These are phyloP conservation scores for Penicillium goetzii DNA, from an alignment of 495 filamentous ascomycete genomes.

Conservation along the genomic window DNA sequence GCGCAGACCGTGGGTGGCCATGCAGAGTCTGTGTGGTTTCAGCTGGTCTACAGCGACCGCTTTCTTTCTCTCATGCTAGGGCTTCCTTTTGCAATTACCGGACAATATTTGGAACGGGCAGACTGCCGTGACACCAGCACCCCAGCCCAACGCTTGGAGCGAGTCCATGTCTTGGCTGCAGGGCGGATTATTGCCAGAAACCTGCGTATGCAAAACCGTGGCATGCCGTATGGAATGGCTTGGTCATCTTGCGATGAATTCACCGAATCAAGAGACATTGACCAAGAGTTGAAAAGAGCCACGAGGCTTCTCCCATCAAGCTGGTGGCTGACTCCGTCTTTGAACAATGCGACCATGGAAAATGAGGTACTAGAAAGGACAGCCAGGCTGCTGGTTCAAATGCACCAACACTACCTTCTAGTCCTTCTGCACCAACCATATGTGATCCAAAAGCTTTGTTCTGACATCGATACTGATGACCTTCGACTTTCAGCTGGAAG, in stretches of 20 bases:
- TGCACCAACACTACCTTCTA: conserved; percentile 50
- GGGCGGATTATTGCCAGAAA: conserved; percentile 45
- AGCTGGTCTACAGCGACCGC: conserved; percentile 47
- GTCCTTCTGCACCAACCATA: conserved; percentile 56
- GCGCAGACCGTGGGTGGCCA: conserved; percentile 11
- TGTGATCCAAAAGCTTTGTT: conserved; percentile 40
- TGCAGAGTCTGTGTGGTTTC: conserved; percentile 45
- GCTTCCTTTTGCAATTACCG: conserved; percentile 44
- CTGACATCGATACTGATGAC: conserved; percentile 26
- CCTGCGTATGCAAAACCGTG: conserved; percentile 44
- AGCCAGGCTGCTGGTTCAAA: conserved; percentile 43
- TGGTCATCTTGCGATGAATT: conserved; percentile 37
- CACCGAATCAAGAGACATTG: conserved; percentile 38
- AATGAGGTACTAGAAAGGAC: conserved; percentile 25
- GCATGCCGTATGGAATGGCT: conserved; percentile 25
- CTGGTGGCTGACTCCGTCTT: conserved; percentile 41
- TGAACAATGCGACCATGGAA: conserved; percentile 18
- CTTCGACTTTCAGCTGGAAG: conserved; percentile 37
- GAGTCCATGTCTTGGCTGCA: conserved; percentile 37
- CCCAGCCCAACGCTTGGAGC: conserved; percentile 37
- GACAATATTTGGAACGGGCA: conserved; percentile 18
- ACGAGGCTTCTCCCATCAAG: conserved; percentile 37
- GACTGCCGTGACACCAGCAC: conserved; percentile 12
- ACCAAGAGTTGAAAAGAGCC: conserved; percentile 46
- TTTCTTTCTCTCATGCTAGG: conserved; percentile 50